phyloP scores from a whole-genome alignment of 176 grass and related monocot genomes.

The Musa beccarii region DNA sequence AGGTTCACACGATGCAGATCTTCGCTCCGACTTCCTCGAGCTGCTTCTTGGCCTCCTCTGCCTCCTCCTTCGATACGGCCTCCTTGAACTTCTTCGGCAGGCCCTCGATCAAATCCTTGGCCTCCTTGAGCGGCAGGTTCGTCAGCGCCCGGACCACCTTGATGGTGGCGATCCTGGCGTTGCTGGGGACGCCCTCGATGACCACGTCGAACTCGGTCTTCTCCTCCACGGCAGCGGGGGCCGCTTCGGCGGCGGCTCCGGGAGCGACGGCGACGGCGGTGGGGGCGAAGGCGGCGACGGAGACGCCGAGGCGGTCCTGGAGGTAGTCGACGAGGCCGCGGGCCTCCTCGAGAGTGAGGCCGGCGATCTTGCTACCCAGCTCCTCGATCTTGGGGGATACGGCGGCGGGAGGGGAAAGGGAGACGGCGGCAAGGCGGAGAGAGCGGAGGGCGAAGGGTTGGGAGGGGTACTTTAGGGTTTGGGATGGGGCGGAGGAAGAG shows the following conservation, averaged over 20 bases:
- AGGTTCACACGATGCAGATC: constrained; percentile 5
- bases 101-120: constrained; percentile 21
- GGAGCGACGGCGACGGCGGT: background rate
- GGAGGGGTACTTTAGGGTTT: background rate
- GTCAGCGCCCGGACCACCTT: constrained; percentile 20
- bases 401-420: background rate
- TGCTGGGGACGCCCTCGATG: constrained; percentile 18
- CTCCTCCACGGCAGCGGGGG: constrained; percentile 9
- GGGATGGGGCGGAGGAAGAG: background rate
- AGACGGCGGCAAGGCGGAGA: background rate
- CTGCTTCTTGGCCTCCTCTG: constrained; percentile 20
- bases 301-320: constrained; percentile 16
- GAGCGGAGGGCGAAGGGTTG: background rate
- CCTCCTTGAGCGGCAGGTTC: constrained; percentile 21
- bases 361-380: background rate
- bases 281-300: constrained; percentile 7
- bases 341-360: constrained; percentile 14
- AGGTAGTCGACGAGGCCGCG: constrained; percentile 14
- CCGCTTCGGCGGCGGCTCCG: background rate
- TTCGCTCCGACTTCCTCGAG: constrained; percentile 17
- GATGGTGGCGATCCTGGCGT: constrained; percentile 17
- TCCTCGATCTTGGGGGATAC: constrained; percentile 11
- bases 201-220: constrained; percentile 23
- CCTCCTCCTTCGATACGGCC: constrained; percentile 10
- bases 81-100: constrained; percentile 22